Evolutionary conservation across 108 stramenopile genomes (phyloP), one percentile per base, ranked within the genome.

Genomic region (Phaeodactylum tricornutum): DNA sequence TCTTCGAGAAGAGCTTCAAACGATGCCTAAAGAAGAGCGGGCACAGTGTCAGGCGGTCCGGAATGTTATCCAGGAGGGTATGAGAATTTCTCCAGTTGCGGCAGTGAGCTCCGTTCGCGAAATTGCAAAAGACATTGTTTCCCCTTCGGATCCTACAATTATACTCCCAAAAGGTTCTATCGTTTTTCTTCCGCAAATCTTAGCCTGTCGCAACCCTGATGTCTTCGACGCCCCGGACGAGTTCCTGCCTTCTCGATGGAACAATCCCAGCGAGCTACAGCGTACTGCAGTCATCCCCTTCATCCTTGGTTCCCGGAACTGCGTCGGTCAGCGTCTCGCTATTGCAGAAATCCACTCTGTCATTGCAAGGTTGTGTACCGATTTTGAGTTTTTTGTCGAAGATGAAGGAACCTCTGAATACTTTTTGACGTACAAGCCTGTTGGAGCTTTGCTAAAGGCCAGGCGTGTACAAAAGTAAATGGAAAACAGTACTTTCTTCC

Each of bases 171-270:
- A 59, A 23, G 72, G 67, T 27, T 34, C 58, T 5, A 61, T 52
- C 16, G 28, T 62, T 15, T 17, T 63, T 28, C 8, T 57, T 1
- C 41, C 49, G 17, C 26, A 55, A 17, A 56, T 61, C 37, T 17
- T 55, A n/a, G 40, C 55, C 5, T 41, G 45, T 37, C 69, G 67
- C 20, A 47, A 79, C 42, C 50, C 55, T 25, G 21, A 29, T 26
- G 53, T 60, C 20, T 79, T 58, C 59, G 31, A 64, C 39, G 28
- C 60, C 12, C 30, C 57, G 8, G 64, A 74, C 41, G 29, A 39
- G 12, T 79, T 62, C 37, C 20, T 44, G n/a, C 77, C 77, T 14
- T 28, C 21, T 6, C 52, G 77, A n/a, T 79, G 77, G 77, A 3
- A 43, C 17, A 22, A 53, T 53, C 25, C 41, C 4, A 44, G 21